Percentiles rank a stretch among this genome's conserved stretches.
Evolutionary conservation across 2,329 filamentous ascomycete species (phyloP).

Genomic region (Beauveria varroae): DNA sequence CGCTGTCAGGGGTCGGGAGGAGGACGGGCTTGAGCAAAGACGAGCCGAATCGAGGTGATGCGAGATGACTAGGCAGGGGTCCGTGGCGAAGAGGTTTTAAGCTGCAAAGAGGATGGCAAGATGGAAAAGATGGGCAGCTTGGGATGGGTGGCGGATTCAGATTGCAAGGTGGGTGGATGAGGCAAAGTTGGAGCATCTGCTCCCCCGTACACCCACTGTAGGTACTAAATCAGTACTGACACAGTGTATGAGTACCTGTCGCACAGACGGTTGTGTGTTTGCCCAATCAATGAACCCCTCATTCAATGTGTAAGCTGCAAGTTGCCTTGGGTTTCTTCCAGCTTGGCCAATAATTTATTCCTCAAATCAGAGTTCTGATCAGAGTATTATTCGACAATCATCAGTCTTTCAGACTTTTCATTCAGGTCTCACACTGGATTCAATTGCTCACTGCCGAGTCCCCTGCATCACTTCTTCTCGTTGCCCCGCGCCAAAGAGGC

Average conservation of each 20-base stretch:
- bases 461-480: neutral
- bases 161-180: neutral
- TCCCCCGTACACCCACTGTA: too few relatives aligned
- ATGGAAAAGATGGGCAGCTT: neutral
- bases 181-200: too few relatives aligned
- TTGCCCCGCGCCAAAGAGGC: constrained; percentile 6
- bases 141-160: neutral
- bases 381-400: too few relatives aligned
- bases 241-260: neutral
- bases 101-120: neutral
- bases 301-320: neutral
- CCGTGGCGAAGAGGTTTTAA: neutral
- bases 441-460: neutral
- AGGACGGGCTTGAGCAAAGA: neutral
- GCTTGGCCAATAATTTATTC: too few relatives aligned
- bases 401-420: too few relatives aligned
- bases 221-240: neutral
- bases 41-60: neutral
- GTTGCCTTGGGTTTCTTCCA: too few relatives aligned
- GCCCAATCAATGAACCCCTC: constrained; percentile 4
- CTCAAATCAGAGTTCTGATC: too few relatives aligned
- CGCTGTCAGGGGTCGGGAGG: neutral
- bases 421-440: too few relatives aligned
- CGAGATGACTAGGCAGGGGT: neutral
- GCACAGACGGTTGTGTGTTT: neutral